Percentiles rank a stretch among this genome's conserved stretches.
Evolutionary conservation across 805 yeast species (phyloP).

Genomic region (Metschnikowia corniflorae): DNA sequence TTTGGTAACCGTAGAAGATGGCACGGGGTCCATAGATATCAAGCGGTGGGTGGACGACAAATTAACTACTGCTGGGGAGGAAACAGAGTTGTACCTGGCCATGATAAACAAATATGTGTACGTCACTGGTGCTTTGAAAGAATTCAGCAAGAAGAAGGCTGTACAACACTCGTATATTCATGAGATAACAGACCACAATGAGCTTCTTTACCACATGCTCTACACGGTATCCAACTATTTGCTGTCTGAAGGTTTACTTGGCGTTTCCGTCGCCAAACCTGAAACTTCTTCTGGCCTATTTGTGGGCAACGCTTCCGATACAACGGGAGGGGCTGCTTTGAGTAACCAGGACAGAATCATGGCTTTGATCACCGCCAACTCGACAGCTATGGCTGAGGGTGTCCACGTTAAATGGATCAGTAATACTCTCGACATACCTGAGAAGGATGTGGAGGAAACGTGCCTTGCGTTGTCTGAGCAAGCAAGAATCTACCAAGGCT

Average conservation of each 20-base stretch:
- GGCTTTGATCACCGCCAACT: slow-evolving; percentile 46
- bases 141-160: slow-evolving; percentile 60
- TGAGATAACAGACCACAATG: slow-evolving; percentile 59
- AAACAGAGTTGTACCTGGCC: slow-evolving; percentile 30
- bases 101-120: slow-evolving; percentile 56
- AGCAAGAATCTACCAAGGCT: slow-evolving; percentile 67
- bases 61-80: slow-evolving; percentile 27
- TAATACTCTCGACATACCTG: slow-evolving; percentile 50
- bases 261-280: slow-evolving; percentile 12
- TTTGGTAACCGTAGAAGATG: slow-evolving; percentile 66
- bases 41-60: slow-evolving; percentile 53
- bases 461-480: slow-evolving; percentile 59
- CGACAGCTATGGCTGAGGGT: slow-evolving; percentile 66
- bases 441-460: slow-evolving; percentile 45
- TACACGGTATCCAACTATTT: slow-evolving; percentile 59
- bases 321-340: slow-evolving; percentile 20
- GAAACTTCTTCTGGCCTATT: slow-evolving; percentile 27
- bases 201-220: slow-evolving; percentile 63
- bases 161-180: slow-evolving; percentile 61
- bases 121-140: slow-evolving; percentile 47
- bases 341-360: slow-evolving; percentile 42
- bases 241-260: slow-evolving; percentile 48
- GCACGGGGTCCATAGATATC: slow-evolving; percentile 59
- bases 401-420: slow-evolving; percentile 65
- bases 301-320: slow-evolving; percentile 21